Conservation (phyloP, 257 asterid genomes). For the Penstemon davidsonii region DNA sequence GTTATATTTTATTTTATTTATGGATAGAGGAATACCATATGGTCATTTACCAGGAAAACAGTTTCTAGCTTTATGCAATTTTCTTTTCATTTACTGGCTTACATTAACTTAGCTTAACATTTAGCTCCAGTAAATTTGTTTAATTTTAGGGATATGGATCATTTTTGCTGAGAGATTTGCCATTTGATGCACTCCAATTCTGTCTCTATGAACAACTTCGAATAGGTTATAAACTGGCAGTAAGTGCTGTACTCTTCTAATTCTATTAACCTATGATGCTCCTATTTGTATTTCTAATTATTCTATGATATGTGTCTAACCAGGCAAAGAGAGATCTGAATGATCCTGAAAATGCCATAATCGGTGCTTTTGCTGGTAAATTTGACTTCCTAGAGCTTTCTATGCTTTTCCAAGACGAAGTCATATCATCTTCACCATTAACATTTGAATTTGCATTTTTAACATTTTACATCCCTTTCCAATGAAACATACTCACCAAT, state of each 20-base stretch:
- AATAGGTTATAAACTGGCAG: constrained; percentile 87
- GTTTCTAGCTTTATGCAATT: neutral
- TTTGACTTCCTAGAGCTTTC: constrained; percentile 23
- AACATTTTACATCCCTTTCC: neutral
- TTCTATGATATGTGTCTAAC: constrained; percentile 15
- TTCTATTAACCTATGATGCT: neutral
- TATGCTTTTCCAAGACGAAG: constrained; percentile 12
- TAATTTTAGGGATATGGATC: constrained; percentile 80
- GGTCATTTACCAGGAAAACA: constrained; percentile 8
- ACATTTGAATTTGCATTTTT: neutral
- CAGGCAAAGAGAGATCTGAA: constrained; percentile 94
- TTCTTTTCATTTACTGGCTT: constrained; percentile 3
- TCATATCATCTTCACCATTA: neutral
- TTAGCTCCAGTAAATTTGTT: neutral
- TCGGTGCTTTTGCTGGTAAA: constrained; percentile 96
- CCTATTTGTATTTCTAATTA: neutral
- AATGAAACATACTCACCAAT: neutral
- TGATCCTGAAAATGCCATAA: constrained; percentile 86
- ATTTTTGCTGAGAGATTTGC: constrained; percentile 75
- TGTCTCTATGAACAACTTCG: constrained; percentile 93
- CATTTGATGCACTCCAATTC: constrained; percentile 81
- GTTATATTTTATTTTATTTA: constrained; percentile 5
- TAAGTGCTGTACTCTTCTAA: constrained; percentile 40
- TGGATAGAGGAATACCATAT: constrained; percentile 10
- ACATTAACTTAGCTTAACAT: constrained; percentile 15